A percentile compares a stretch with the other conserved stretches of the same genome.
Conservation (phyloP, 495 filamentous ascomycete species). For the Aspergillus saccharolyticus region DNA sequence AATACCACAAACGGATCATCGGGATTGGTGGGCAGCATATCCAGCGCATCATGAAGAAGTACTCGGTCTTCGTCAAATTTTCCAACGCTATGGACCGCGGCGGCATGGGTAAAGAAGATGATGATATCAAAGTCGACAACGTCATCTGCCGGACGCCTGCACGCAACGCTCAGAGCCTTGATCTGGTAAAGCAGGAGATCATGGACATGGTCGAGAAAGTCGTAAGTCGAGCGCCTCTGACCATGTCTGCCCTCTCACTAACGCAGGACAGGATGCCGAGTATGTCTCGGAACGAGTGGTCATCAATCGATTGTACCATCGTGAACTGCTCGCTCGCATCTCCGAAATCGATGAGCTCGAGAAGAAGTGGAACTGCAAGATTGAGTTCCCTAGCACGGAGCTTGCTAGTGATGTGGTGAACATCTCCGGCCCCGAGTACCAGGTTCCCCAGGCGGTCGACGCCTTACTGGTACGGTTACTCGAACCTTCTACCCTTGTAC, state of each 20-base stretch:
- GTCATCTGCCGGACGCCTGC: conserved; percentile 97
- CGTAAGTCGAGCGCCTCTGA: conserved; percentile 45
- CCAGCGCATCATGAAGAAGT: conserved; percentile 99
- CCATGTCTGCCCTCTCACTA: conserved; percentile 10
- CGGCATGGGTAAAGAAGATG: conserved; percentile 88
- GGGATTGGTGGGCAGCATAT: conserved; percentile 98
- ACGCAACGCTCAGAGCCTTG: conserved; percentile 91
- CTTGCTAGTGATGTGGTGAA: conserved; percentile 93
- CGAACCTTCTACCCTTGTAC: not conserved
- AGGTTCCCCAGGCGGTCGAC: conserved; percentile 92
- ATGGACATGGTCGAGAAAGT: conserved; percentile 99
- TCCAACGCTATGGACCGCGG: conserved; percentile 99
- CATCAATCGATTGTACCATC: conserved; percentile 92
- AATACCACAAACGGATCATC: conserved; percentile 99
- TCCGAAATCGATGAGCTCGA: conserved; percentile 88
- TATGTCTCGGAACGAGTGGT: conserved; percentile 89
- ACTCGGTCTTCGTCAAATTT: conserved; percentile 99
- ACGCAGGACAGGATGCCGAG: conserved; percentile 66
- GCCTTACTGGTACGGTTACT: conserved; percentile 63
- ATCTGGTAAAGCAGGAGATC: conserved; percentile 97
- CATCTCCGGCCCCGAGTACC: conserved; percentile 93
- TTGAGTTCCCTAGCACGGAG: conserved; percentile 94
- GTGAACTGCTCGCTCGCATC: conserved; percentile 83
- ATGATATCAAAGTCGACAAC: conserved; percentile 98
- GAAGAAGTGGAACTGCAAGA: conserved; percentile 98